phyloP scores from a whole-genome alignment of 108 stramenopile species.

The Parmales sp. region DNA sequence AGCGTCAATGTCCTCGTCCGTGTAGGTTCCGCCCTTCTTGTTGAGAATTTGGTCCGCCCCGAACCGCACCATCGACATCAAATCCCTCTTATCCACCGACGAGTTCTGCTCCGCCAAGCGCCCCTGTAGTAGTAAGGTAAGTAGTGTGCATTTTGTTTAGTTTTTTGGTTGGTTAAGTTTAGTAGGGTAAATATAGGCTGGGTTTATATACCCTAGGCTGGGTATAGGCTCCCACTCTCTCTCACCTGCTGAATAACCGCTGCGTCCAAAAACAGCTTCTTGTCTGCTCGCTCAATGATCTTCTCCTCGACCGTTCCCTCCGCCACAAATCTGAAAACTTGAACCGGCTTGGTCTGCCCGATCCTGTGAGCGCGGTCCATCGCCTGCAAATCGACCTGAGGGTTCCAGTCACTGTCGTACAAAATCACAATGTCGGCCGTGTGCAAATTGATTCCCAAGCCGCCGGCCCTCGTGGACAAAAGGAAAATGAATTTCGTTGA shows the following conservation, averaged over 20 bases:
- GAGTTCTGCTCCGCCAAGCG: constrained; percentile 80
- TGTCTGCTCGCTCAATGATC: constrained; percentile 95
- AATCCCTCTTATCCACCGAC: constrained; percentile 76
- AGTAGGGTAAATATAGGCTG: too few species aligned
- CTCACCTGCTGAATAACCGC: constrained; percentile 95
- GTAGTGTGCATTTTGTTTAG: too few species aligned
- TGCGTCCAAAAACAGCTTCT: constrained; percentile 97
- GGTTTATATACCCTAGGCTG: too few species aligned
- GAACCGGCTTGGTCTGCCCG: constrained; percentile 94
- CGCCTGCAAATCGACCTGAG: constrained; percentile 91
- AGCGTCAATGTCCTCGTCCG: constrained; percentile 94
- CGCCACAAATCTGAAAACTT: constrained; percentile 92
- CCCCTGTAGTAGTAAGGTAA: constrained; percentile 9
- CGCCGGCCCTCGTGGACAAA: constrained; percentile 89
- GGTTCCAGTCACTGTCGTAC: constrained; percentile 81
- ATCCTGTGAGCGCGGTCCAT: constrained; percentile 92
- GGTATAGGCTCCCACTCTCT: too few species aligned
- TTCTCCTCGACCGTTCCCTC: constrained; percentile 98
- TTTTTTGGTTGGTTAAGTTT: too few species aligned
- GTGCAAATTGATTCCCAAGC: constrained; percentile 93
- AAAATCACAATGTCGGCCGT: constrained; percentile 97
- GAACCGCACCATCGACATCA: constrained; percentile 96
- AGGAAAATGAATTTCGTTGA: constrained; percentile 89
- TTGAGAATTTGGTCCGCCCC: constrained; percentile 95
- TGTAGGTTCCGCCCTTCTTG: constrained; percentile 66